Percentiles rank a stretch among this genome's conserved stretches.
These are phyloP conservation scores for Xylaria acuta DNA, from an alignment of 495 filamentous ascomycete species.

Conservation along the genomic window DNA sequence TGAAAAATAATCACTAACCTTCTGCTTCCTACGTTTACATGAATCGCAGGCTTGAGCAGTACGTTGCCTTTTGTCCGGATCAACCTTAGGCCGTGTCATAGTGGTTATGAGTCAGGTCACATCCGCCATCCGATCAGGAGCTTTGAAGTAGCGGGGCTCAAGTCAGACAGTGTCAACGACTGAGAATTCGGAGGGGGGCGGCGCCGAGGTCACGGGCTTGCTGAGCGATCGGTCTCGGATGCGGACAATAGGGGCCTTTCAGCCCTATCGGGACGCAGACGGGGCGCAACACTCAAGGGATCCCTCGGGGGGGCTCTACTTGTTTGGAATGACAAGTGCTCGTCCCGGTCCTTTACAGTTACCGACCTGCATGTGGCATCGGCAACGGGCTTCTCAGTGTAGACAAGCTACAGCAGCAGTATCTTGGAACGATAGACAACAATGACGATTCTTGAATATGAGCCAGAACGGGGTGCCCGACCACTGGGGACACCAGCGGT, in stretches of 20 bases:
- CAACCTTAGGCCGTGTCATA: constrained; percentile 69
- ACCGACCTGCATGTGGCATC: constrained; percentile 35
- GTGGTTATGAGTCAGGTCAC: constrained; percentile 39
- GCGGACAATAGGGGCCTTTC: constrained; percentile 34
- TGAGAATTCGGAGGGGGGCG: constrained; percentile 36
- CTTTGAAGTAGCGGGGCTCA: constrained; percentile 35
- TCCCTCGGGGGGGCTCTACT: constrained; percentile 29
- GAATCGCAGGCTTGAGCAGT: constrained; percentile 75
- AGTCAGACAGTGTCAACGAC: constrained; percentile 36
- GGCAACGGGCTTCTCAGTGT: constrained; percentile 24
- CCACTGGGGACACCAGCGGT: constrained; percentile 35
- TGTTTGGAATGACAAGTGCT: constrained; percentile 27
- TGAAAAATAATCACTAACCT: constrained; percentile 53
- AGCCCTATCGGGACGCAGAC: constrained; percentile 42
- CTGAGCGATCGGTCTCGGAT: constrained; percentile 43
- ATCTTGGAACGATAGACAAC: constrained; percentile 28
- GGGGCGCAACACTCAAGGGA: constrained; percentile 32
- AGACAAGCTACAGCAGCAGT: constrained; percentile 26
- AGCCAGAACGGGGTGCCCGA: constrained; percentile 19
- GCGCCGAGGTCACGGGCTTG: constrained; percentile 39
- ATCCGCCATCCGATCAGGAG: constrained; percentile 43
- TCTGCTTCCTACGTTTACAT: constrained; percentile 81
- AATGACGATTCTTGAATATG: constrained; percentile 28
- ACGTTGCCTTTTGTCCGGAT: constrained; percentile 67
- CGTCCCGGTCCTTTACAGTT: constrained; percentile 31